Base-by-base conservation (phyloP, 495 filamentous ascomycete genomes). In the Lindgomyces ingoldianus region DNA sequence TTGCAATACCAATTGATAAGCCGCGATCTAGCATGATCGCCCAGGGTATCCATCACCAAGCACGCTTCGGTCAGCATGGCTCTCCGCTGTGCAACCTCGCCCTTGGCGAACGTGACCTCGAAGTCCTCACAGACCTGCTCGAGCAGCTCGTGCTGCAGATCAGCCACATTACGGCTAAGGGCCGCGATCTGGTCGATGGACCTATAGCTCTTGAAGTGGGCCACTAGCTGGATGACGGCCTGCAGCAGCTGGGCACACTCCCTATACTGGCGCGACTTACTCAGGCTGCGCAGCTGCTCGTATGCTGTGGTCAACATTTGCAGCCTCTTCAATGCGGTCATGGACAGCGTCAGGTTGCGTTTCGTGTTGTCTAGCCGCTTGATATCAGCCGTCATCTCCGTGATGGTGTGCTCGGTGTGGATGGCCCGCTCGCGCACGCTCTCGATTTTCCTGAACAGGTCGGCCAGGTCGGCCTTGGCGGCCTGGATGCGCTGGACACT, bases 291-390 rank as follows among this genome's bases (percentile, higher is more conserved):
- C 25, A 99, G 85, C 78, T 98, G 95, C 70, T 98, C 94, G 77
- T 97, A 98, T 25, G 94, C 94, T 4, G 93, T 99, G 9, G 94
- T 98, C 71, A 99, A 77, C 94, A 99, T 98, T 81, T 99, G 94
- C 63, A 99, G 80, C 27, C 94, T 83, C 76, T 99, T 99, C 70
- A 99, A 80, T 25, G 92, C 95, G 22, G 94, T 99, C 94, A 99
- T 99, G 41, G 92, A 96, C 46, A 94, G 82, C 12, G 95, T 97
- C 21, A 99, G 82, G 76, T 98, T 98, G 74, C 87, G 87, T 80
- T 99, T 99, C 46, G 93, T 96, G 75, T 89, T 89, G 76, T 99
- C 94, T 62, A 99, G 81, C 69, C 93, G 87, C 77, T 99, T 99
- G 76, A 99, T 99, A 72, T 99, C 95, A 57, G 94, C 93, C 48